Evolutionary conservation across 306 rosid species (phyloP), one percentile per base, ranked within the genome.

Genomic region (Datisca glomerata): DNA sequence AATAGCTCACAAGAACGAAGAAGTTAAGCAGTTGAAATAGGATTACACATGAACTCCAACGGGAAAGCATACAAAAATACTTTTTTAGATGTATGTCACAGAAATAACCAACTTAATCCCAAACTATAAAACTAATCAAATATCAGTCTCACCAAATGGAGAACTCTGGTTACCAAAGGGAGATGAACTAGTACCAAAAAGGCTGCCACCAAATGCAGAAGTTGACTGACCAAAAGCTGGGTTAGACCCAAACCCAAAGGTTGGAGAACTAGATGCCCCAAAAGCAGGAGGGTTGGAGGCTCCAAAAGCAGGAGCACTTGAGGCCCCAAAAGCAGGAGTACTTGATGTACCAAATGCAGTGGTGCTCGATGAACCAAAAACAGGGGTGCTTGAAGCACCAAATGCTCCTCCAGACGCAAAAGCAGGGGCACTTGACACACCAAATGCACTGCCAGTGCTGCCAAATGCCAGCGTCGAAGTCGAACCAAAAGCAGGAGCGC

Each of bases 151-250:
- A 83, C 93, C 91, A 70, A 80, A 83, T 19, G 75, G 63, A 61
- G 95, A 80, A 60, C 79, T 83, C 60, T 80, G 91, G 34, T 68
- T 84, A 38, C 91, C 91, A 47, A 77, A 84, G 42, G 93, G 75
- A 49, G 92, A 60, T 37, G 86, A 2, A 23, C 64, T 54, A 36
- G 79, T 29, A 18, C 85, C 81, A 64, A 76, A 86, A 19, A 72
- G 76, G 62, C 70, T 82, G 61, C 79, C 61, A 44, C 94, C 84
- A 83, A 74, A 83, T 49, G 79, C 61, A 59, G 93, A 67, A 51
- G 66, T 40, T 38, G 93, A 76, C 48, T 77, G 89, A 28, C 95
- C 95, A 65, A 89, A 87, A 47, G 71, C 60, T 54, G 60, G 75
- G 35, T 70, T 14, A 51, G 85, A 60, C 20, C 61, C 76, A 70